Percentiles rank a stretch among this genome's conserved stretches.
Conservation (phyloP, 1,284 basidiomycete genomes). For the Puccinia triticina region DNA sequence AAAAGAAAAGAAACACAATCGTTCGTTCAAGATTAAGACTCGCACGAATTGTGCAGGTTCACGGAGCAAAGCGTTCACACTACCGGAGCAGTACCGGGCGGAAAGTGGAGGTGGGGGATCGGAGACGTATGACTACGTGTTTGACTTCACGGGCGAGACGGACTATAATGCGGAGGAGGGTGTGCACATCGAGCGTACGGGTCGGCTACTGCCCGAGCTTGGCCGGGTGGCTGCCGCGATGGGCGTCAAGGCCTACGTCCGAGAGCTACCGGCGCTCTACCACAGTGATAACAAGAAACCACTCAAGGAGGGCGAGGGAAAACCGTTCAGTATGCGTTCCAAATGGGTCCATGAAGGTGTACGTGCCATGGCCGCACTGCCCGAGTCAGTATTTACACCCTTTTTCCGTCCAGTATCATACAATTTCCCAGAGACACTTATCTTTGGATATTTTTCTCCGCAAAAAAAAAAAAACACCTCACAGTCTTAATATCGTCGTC, state of each 20-base stretch:
- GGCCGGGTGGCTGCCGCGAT: slow-evolving; percentile 33
- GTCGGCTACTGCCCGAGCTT: slow-evolving; percentile 42
- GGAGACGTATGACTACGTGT: slow-evolving; percentile 51
- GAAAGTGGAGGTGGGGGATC: not conserved
- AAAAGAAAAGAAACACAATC: not conserved
- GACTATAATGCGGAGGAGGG: slow-evolving; percentile 52
- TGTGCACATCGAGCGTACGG: slow-evolving; percentile 50
- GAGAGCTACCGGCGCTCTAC: slow-evolving; percentile 48
- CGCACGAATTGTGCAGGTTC: slow-evolving; percentile 12
- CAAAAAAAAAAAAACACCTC: not conserved
- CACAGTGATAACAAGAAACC: slow-evolving; percentile 51
- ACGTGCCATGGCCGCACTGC: slow-evolving; percentile 49
- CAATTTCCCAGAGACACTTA: not conserved
- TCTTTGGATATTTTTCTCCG: not conserved
- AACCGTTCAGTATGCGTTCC: slow-evolving; percentile 50
- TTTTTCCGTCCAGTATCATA: not conserved
- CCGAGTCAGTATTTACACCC: slow-evolving; percentile 24
- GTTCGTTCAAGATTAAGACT: not conserved
- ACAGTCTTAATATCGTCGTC: slow-evolving; percentile 49
- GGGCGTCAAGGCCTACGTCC: slow-evolving; percentile 49
- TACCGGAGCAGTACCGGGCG: slow-evolving; percentile 35
- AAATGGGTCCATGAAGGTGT: slow-evolving; percentile 52
- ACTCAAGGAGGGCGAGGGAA: slow-evolving; percentile 51
- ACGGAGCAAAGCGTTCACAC: slow-evolving; percentile 44
- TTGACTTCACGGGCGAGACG: slow-evolving; percentile 51